Conservation (phyloP, 768 basidiomycete genomes). For the Kwoniella heveanensis region DNA sequence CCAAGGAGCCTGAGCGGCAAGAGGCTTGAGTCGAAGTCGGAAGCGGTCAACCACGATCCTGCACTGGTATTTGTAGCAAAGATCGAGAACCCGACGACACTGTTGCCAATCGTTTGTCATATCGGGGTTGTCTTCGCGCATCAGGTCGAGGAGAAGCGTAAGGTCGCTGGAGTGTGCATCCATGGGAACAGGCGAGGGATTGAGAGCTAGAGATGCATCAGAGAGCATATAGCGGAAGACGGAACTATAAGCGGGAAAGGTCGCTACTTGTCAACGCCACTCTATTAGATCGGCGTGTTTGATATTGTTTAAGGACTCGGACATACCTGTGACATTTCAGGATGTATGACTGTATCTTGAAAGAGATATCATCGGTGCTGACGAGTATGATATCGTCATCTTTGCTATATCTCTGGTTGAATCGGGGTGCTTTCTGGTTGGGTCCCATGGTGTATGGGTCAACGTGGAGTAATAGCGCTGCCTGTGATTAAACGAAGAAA, state of each 20-base stretch:
- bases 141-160: constrained; percentile 1
- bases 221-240: constrained; percentile 3
- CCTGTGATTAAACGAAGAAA: no score
- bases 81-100: neutral
- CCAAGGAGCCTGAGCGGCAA: neutral
- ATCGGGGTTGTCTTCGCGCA: neutral
- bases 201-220: neutral
- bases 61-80: neutral
- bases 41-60: neutral
- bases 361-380: constrained; percentile 5
- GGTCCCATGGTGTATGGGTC: no score
- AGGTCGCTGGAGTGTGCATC: constrained; percentile 1
- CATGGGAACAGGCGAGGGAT: constrained; percentile 6
- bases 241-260: neutral
- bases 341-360: neutral
- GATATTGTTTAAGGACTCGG: neutral
- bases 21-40: no score
- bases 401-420: no score
- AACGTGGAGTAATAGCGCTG: no score
- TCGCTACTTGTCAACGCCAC: neutral
- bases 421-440: neutral
- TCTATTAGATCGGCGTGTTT: neutral
- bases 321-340: constrained; percentile 3
- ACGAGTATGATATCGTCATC: neutral
- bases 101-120: neutral